Evolutionary conservation across 495 filamentous ascomycete species (phyloP).

Genomic region (Lophiotrema nucula): DNA sequence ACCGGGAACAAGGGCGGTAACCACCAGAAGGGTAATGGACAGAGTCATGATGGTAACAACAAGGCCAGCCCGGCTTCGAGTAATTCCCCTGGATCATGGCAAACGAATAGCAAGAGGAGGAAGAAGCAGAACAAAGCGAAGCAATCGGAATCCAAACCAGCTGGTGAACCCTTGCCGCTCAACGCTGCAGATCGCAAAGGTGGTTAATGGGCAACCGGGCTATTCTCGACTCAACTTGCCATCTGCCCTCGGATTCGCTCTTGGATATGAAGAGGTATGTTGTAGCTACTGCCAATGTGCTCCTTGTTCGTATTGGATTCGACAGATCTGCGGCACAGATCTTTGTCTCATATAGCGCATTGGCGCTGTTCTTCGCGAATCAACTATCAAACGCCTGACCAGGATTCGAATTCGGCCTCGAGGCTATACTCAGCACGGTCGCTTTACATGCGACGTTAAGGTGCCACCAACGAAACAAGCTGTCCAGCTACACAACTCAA

Average conservation of each 20-base stretch:
- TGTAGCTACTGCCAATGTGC: neutral
- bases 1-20: conserved; percentile 9
- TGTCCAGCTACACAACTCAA: no score
- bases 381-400: no score
- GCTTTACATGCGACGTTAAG: no score
- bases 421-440: no score
- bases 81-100: conserved; percentile 12
- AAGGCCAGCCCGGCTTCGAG: conserved; percentile 7
- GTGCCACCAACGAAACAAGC: no score
- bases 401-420: no score
- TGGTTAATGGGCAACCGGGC: conserved; percentile 33
- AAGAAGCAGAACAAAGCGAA: conserved; percentile 27
- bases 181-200: conserved; percentile 47
- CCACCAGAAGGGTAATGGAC: conserved; percentile 4
- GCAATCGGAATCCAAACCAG: conserved; percentile 3
- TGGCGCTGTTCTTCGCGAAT: no score
- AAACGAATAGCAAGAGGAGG: conserved; percentile 33
- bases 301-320: neutral
- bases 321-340: no score
- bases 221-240: neutral
- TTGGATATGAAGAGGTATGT: neutral
- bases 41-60: conserved; percentile 1
- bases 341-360: no score
- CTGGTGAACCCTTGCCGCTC: conserved; percentile 40
- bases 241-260: neutral